Evolutionary conservation across 2,329 filamentous ascomycete genomes (phyloP), one percentile per base, ranked within the genome.

Genomic region (Colletotrichum viniferum): DNA sequence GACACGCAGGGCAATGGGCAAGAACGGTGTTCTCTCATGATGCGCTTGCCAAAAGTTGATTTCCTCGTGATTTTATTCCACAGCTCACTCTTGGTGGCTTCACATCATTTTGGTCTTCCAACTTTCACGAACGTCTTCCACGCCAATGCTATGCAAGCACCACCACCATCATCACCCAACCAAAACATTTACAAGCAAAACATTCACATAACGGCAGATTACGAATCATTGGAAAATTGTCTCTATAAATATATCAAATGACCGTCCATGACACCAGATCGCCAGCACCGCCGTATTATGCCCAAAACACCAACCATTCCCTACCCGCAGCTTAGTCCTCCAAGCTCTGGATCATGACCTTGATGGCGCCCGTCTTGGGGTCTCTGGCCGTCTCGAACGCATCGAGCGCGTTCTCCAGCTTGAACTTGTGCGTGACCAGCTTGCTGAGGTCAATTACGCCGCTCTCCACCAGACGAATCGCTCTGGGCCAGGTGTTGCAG

Each of bases 311-410:
- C 74, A 74, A 76, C 32, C 56, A 36, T 63, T 58, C 38, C 61
- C 12, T 64, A 9, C 9, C 16, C 56, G n/a, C 26, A 18, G 9
- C 21, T 79, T 85, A 90, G 12, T 91, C 43, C 43, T 48, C 90
- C 78, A 90, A 78, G 81, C 91, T 95, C 88, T 96, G 95, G 81
- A 98, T 98, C 90, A 96, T 94, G 76, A 98, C 96, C 90, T 98
- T 98, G 86, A 98, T 98, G n/a, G 96, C 95, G 8, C 96, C 96
- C 67, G 94, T 98, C 88, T 94, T 96, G 52, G 95, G 93, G 85
- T 98, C 92, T 10, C 94, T 92, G 24, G 96, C 95, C 55, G 95
- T 97, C 87, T 96, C 92, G 84, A 98, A 98, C 9, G 96, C 96
- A 86, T 96, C 91, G 32, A 97, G 85, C 1, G 96, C 96, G 83